Conservation (phyloP, 192 early-diverging fungal genomes). For the Dimargaris xerosporica region DNA sequence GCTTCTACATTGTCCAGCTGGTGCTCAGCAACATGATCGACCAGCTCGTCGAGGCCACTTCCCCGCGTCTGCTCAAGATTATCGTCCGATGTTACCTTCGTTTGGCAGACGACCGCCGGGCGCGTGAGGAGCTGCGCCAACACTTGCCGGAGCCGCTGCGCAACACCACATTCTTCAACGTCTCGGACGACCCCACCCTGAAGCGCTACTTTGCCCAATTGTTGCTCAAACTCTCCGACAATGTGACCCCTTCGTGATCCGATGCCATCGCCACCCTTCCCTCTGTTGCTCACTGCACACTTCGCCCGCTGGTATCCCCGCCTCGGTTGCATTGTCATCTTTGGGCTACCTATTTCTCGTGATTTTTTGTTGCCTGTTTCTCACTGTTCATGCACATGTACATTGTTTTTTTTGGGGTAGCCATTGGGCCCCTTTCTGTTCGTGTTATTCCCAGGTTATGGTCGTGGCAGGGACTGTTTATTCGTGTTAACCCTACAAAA, state of each 20-base stretch:
- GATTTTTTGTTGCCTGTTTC: too few relatives aligned
- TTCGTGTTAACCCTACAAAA: too few relatives aligned
- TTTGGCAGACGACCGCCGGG: conserved; percentile 83
- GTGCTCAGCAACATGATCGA: conserved; percentile 87
- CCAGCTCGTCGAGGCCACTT: conserved; percentile 74
- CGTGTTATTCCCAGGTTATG: too few relatives aligned
- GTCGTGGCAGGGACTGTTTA: too few relatives aligned
- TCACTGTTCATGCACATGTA: too few relatives aligned
- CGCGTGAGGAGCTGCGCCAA: conserved; percentile 79
- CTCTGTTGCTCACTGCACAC: not conserved
- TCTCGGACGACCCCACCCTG: conserved; percentile 15
- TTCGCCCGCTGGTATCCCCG: too few relatives aligned
- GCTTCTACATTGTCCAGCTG: conserved; percentile 89
- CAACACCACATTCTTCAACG: conserved; percentile 70
- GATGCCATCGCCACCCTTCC: not conserved
- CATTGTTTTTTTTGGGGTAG: too few relatives aligned
- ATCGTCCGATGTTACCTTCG: conserved; percentile 86
- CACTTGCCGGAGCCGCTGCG: conserved; percentile 76
- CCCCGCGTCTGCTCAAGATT: conserved; percentile 80
- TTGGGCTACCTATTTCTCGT: too few relatives aligned
- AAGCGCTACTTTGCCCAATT: conserved; percentile 12
- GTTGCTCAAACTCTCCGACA: conserved; percentile 8
- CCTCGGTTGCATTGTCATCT: too few relatives aligned
- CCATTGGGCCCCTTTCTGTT: too few relatives aligned
- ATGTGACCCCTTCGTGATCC: not conserved